These are phyloP conservation scores for Ceratobasidium sp. DNA, from an alignment of 1,284 basidiomycete species.

Conservation along the genomic window DNA sequence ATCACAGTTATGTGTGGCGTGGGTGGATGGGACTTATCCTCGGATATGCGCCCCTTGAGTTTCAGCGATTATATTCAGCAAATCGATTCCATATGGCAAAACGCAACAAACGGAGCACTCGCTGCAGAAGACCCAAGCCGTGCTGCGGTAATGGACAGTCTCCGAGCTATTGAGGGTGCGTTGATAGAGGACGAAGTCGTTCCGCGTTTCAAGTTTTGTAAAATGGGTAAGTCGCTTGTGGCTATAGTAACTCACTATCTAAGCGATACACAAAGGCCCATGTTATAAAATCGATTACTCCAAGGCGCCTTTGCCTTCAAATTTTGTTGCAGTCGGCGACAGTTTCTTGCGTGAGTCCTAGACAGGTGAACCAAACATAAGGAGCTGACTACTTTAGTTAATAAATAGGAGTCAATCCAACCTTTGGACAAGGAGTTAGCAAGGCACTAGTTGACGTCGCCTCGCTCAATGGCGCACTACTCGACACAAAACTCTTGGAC, in stretches of 20 bases:
- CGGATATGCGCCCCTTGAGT: background rate
- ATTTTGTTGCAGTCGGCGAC: slow-evolving; percentile 34
- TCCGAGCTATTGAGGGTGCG: background rate
- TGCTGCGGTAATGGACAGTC: slow-evolving; percentile 25
- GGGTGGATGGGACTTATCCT: slow-evolving; percentile 21
- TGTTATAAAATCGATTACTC: slow-evolving; percentile 32
- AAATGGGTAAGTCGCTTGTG: slow-evolving; percentile 12
- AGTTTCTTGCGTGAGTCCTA: slow-evolving; percentile 22
- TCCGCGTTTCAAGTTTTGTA: slow-evolving; percentile 34
- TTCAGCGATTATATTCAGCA: slow-evolving; percentile 31
- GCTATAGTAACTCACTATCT: background rate
- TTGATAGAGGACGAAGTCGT: background rate
- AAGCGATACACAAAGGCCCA: background rate
- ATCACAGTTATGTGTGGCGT: slow-evolving; percentile 21
- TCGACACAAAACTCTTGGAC: slow-evolving; percentile 1
- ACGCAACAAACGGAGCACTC: background rate
- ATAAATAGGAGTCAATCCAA: slow-evolving; percentile 16
- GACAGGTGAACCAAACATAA: background rate
- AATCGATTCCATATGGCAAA: slow-evolving; percentile 33
- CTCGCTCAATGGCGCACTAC: slow-evolving; percentile 23
- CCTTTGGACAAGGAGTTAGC: slow-evolving; percentile 33
- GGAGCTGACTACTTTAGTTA: background rate
- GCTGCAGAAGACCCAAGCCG: slow-evolving; percentile 4
- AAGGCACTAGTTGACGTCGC: slow-evolving; percentile 28
- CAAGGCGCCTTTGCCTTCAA: slow-evolving; percentile 23